phyloP scores from a whole-genome alignment of 1,284 basidiomycete genomes.

The Bondarzewia mesenterica region DNA sequence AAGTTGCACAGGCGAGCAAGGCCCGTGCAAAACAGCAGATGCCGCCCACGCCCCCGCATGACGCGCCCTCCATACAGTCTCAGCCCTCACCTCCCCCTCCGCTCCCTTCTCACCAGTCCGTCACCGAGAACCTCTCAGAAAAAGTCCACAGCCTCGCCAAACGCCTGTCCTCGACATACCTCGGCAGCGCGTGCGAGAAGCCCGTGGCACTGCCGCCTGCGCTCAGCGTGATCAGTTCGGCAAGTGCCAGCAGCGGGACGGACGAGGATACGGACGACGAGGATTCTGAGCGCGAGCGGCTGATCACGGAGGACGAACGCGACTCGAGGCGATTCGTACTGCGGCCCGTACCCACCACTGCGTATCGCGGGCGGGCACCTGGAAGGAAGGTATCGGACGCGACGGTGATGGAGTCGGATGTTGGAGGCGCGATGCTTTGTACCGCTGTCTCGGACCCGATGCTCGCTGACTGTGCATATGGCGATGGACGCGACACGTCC shows the following conservation, averaged over 20 bases:
- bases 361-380: constrained; percentile 31
- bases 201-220: constrained; percentile 6
- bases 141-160: constrained; percentile 49
- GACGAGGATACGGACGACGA: constrained; percentile 30
- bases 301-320: constrained; percentile 18
- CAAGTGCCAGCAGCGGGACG: constrained; percentile 22
- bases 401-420: constrained; percentile 24
- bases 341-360: constrained; percentile 34
- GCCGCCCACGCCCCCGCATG: constrained; percentile 33
- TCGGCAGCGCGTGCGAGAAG: constrained; percentile 18
- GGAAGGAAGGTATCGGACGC: constrained; percentile 23
- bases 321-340: constrained; percentile 22
- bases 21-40: constrained; percentile 44
- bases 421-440: constrained; percentile 13
- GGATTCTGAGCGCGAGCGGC: constrained; percentile 10
- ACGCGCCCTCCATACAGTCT: constrained; percentile 12
- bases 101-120: constrained; percentile 3
- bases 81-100: neutral
- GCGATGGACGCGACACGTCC: neutral
- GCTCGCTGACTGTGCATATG: constrained; percentile 23
- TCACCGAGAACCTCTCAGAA: constrained; percentile 10
- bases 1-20: constrained; percentile 46
- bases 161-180: constrained; percentile 43
- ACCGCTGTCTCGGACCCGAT: constrained; percentile 29
- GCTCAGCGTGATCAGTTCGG: neutral